Conservation (phyloP, 2,329 filamentous ascomycete genomes). For the Botryotinia narcissicola region DNA sequence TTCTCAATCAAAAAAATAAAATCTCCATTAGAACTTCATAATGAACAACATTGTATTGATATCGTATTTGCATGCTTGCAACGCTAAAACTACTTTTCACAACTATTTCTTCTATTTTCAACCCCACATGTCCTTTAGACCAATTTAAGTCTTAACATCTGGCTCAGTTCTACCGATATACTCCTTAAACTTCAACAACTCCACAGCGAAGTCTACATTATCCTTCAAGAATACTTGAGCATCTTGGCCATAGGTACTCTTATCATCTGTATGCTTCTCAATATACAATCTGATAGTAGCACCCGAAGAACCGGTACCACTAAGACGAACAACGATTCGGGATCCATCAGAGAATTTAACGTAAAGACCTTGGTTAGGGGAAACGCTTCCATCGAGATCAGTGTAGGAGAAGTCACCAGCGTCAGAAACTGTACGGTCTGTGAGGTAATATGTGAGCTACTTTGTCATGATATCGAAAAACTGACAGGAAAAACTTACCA, state of each 20-base stretch:
- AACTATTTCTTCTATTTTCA: not conserved
- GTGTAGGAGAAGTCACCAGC: slow-evolving; percentile 98
- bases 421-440: slow-evolving; percentile 75
- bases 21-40: not conserved
- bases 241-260: slow-evolving; percentile 72
- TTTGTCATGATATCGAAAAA: slow-evolving; percentile 14
- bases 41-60: not conserved
- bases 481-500: slow-evolving; percentile 47
- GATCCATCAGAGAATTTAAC: slow-evolving; percentile 92
- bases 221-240: slow-evolving; percentile 93
- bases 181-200: slow-evolving; percentile 89
- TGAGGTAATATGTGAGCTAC: not conserved
- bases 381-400: slow-evolving; percentile 94
- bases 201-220: slow-evolving; percentile 80
- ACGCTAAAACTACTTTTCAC: slow-evolving; percentile 14
- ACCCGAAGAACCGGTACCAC: slow-evolving; percentile 90
- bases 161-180: slow-evolving; percentile 89
- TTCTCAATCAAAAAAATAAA: not conserved
- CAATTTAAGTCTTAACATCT: slow-evolving; percentile 82
- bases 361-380: slow-evolving; percentile 93
- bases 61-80: slow-evolving; percentile 3
- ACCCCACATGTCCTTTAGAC: not conserved
- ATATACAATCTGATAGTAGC: slow-evolving; percentile 97
- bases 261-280: slow-evolving; percentile 87
- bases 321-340: slow-evolving; percentile 91